phyloP scores from a whole-genome alignment of 2,329 filamentous ascomycete species.

The Aureobasidium sp. region DNA sequence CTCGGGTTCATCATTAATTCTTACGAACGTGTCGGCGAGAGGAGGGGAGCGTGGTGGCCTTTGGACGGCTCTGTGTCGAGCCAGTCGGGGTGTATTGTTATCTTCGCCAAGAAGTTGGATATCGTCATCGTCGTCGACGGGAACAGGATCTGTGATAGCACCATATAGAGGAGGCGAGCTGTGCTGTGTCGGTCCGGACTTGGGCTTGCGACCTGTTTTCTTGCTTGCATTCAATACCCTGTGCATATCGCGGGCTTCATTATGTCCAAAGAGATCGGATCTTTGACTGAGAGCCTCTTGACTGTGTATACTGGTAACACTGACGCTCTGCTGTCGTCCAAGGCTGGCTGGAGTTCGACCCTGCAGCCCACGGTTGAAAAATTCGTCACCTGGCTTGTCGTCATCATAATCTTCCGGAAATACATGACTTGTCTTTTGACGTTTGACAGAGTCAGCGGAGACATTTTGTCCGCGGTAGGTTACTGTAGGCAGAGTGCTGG shows the following conservation, averaged over 20 bases:
- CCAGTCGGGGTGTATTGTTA: background rate
- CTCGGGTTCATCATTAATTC: background rate
- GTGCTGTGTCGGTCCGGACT: background rate
- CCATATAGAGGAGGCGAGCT: background rate
- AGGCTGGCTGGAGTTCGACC: background rate
- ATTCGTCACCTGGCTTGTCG: background rate
- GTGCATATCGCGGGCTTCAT: background rate
- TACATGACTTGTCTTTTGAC: background rate
- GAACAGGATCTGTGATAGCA: background rate
- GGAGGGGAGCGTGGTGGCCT: background rate
- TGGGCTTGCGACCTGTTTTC: conserved; percentile 13
- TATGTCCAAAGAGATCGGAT: background rate
- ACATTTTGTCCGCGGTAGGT: background rate
- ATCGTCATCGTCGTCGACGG: conserved; percentile 9
- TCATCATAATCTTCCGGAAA: background rate
- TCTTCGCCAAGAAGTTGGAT: background rate
- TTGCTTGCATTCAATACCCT: background rate
- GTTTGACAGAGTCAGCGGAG: background rate
- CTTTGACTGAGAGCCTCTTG: background rate
- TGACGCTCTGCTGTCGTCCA: background rate
- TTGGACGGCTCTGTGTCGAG: too few species aligned
- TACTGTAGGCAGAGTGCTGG: background rate
- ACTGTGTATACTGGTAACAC: conserved; percentile 1
- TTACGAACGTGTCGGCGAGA: background rate
- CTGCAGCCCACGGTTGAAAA: background rate